These are phyloP conservation scores for Ostreobium quekettii DNA, from an alignment of 139 green algal species.

Conservation along the genomic window DNA sequence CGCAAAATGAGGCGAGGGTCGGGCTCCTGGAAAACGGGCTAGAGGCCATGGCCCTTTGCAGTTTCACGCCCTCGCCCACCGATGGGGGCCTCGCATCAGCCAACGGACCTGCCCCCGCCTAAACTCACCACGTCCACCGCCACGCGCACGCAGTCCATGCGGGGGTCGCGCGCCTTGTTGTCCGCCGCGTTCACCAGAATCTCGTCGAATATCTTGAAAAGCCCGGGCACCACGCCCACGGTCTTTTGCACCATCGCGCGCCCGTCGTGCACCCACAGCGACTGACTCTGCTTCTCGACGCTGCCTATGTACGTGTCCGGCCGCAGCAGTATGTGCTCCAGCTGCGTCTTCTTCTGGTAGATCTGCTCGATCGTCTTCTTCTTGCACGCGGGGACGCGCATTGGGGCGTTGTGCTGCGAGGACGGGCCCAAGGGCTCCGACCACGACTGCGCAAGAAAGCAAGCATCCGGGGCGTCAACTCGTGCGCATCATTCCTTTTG, in stretches of 20 bases:
- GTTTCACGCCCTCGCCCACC: no score
- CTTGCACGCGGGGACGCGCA: not conserved
- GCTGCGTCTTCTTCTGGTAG: slow-evolving; percentile 97
- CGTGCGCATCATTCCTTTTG: no score
- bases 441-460: no score
- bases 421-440: no score
- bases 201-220: slow-evolving; percentile 99
- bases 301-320: slow-evolving; percentile 97
- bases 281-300: slow-evolving; percentile 76
- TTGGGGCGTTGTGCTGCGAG: no score
- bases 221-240: slow-evolving; percentile 77
- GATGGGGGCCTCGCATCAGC: no score
- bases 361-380: slow-evolving; percentile 85
- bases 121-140: slow-evolving; percentile 70
- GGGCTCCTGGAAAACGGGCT: no score
- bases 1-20: no score
- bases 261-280: slow-evolving; percentile 90
- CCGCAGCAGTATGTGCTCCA: slow-evolving; percentile 97
- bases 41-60: no score
- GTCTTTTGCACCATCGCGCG: slow-evolving; percentile 44
- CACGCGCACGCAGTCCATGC: slow-evolving; percentile 85
- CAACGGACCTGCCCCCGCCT: no score
- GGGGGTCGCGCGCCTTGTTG: slow-evolving; percentile 92
- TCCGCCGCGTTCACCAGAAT: slow-evolving; percentile 98
- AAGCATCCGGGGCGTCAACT: no score